Evolutionary conservation across 2,329 filamentous ascomycete species (phyloP), one percentile per base, ranked within the genome.

Genomic region (Claviceps arundinis): DNA sequence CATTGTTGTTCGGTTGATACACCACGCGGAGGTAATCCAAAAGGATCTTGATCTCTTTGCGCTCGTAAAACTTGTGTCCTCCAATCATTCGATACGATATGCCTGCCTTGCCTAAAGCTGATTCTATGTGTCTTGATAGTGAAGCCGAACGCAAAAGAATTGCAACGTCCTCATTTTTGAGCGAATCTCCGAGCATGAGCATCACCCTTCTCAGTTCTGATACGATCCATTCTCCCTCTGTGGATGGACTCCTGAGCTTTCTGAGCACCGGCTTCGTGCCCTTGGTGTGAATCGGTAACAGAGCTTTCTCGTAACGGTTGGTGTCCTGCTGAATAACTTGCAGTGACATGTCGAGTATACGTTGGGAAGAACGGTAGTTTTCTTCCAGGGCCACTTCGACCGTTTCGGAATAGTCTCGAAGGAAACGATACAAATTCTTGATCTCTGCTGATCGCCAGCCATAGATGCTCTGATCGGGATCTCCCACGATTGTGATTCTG

Each of bases 391-490:
- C 82, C 45, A 96, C 81, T 53, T 93, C 85, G 4, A 89, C 77
- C 0, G 89, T 93, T 26, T 85, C 78, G 0, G 83, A 83, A 62
- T 86, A 96, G 54, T 88, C 82, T 43, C 73, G 73, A 50, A 89
- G 78, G 73, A 98, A 82, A 2, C 86, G 81, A 57, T 80, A 79
- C 47, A 97, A 74, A 60, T 97, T 98, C 64, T 85, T 85, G 59
- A 91, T 88, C 65, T 98, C 91, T 9, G 93, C 91, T 7, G 89
- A 90, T 19, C 91, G 84, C 75, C 94, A 98, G 19, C 91, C 88
- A 64, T 97, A 98, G 53, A 98, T 98, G 65, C 90, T 96, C 67
- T 98, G 91, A 65, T 98, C 93, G 0, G 93, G 91, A 64, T 98
- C 91, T 37, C 91, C 93, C 4, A 98, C 93, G 54, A 96, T 87